Base-by-base conservation (phyloP, 176 grass and related monocot species). In the Musa beccarii region DNA sequence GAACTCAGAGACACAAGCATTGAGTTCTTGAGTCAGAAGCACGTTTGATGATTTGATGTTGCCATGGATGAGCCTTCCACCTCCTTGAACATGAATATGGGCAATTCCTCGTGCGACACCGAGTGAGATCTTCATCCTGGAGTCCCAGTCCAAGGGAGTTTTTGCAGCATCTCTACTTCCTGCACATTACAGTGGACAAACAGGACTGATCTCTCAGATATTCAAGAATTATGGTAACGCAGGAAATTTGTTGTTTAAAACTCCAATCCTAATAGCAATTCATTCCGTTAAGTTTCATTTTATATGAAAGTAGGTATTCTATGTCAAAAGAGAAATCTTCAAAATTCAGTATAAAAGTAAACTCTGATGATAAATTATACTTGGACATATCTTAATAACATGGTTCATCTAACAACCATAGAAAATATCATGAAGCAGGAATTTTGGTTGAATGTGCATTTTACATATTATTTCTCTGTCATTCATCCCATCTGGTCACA, bases 21-120 rank as follows among this genome's bases (percentile, higher is more conserved):
- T 82, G 0, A 81, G 82, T 66, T 91, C 89, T n/a, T 80, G 66
- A 19, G 90, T 83, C 13, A 98, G 81, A 68, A 96, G 94, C 52
- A 97, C 69, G 34, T 97, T 97, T 0, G 94, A 91, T 51, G 94
- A 84, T 76, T 97, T 97, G 26, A 97, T 83, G 75, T 97, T 93
- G 77, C 94, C 90, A 49, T 97, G 94, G 79, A 85, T 83, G 75
- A 97, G 89, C 81, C 91, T 97, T 34, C 94, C 94, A 14, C 88
- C 83, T 8, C 84, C 86, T 79, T 93, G 86, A 1, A 82, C 74
- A 77, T 97, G 94, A 64, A 93, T 76, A 79, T 93, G 94, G 11
- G 90, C 79, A 1, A 97, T 75, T 22, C 94, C 90, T 17, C 69
- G 86, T 3, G 94, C 94, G 52, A 82, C 84, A 11, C 85, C 90